Percentiles rank a stretch among this genome's conserved stretches.
Evolutionary conservation across 352 stramenopile genomes (phyloP).

Genomic region (Globisporangium radiosum): DNA sequence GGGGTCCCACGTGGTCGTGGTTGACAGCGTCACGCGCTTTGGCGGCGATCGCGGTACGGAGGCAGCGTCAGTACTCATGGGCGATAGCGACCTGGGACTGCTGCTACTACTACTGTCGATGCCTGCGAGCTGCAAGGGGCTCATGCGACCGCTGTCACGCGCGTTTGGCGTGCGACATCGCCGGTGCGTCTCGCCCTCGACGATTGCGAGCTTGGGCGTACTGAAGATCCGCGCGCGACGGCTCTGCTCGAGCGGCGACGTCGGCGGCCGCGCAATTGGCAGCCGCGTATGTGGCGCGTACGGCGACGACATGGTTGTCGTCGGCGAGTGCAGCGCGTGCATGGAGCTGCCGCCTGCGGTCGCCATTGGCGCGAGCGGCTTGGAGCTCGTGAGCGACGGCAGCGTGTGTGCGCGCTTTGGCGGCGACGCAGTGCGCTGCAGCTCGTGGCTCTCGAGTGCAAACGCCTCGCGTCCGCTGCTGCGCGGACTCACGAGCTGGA

Average conservation of each 20-base stretch:
- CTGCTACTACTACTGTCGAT: background rate
- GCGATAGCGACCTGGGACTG: conserved; percentile 8
- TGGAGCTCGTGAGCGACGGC: conserved; percentile 20
- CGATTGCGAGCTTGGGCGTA: conserved; percentile 48
- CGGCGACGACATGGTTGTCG: conserved; percentile 55
- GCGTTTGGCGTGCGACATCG: conserved; percentile 53
- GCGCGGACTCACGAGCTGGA: conserved; percentile 20
- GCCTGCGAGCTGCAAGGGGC: conserved; percentile 3
- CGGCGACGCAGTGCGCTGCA: background rate
- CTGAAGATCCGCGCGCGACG: conserved; percentile 51
- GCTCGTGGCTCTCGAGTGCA: conserved; percentile 2
- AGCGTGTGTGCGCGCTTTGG: conserved; percentile 19
- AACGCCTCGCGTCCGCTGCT: conserved; percentile 6
- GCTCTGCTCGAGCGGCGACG: conserved; percentile 38
- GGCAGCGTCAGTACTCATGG: conserved; percentile 20
- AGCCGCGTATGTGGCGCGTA: conserved; percentile 38
- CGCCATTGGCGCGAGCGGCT: background rate
- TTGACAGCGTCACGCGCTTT: conserved; percentile 30
- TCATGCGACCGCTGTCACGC: conserved; percentile 3
- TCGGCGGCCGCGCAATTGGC: conserved; percentile 34
- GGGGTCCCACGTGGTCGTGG: conserved; percentile 68
- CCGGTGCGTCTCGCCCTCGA: conserved; percentile 35
- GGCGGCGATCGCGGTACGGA: conserved; percentile 29
- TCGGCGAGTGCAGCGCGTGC: conserved; percentile 34
- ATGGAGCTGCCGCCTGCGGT: conserved; percentile 3